phyloP scores from a whole-genome alignment of 306 rosid genomes.

The Cicer arietinum region DNA sequence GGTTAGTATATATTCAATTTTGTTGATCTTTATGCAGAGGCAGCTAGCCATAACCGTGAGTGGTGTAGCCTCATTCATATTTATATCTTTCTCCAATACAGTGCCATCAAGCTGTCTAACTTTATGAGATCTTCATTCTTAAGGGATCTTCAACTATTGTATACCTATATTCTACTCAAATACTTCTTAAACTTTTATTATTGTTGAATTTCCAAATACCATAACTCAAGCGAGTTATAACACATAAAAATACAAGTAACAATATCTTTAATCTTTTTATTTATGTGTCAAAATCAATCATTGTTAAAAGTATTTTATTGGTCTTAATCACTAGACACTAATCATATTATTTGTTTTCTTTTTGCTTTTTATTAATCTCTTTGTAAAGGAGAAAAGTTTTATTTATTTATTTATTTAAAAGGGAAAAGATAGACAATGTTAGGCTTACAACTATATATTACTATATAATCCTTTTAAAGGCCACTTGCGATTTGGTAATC shows the following conservation, averaged over 20 bases:
- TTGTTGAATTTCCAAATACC: too few species aligned
- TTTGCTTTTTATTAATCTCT: constrained; percentile 1
- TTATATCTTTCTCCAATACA: constrained; percentile 37
- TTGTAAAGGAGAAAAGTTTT: not conserved
- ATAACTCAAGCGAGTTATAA: too few species aligned
- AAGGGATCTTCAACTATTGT: constrained; percentile 42
- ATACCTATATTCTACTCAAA: too few species aligned
- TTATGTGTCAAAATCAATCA: constrained; percentile 8
- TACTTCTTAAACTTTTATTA: too few species aligned
- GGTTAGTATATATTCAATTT: constrained; percentile 20
- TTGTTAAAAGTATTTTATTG: constrained; percentile 21
- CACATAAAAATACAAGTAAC: constrained; percentile 20
- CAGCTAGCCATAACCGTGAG: constrained; percentile 44
- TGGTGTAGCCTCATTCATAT: constrained; percentile 41
- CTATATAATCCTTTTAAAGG: constrained; percentile 14
- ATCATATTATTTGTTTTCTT: constrained; percentile 35
- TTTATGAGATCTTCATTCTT: constrained; percentile 61
- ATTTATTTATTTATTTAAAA: too few species aligned
- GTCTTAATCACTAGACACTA: constrained; percentile 32
- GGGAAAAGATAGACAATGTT: constrained; percentile 28
- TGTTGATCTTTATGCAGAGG: constrained; percentile 39
- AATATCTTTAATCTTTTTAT: constrained; percentile 37
- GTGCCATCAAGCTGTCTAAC: constrained; percentile 85
- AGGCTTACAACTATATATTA: constrained; percentile 29
- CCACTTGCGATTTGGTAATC: constrained; percentile 46